Evolutionary conservation across 2,329 filamentous ascomycete genomes (phyloP), one percentile per base, ranked within the genome.

Genomic region (Esteya vermicola): DNA sequence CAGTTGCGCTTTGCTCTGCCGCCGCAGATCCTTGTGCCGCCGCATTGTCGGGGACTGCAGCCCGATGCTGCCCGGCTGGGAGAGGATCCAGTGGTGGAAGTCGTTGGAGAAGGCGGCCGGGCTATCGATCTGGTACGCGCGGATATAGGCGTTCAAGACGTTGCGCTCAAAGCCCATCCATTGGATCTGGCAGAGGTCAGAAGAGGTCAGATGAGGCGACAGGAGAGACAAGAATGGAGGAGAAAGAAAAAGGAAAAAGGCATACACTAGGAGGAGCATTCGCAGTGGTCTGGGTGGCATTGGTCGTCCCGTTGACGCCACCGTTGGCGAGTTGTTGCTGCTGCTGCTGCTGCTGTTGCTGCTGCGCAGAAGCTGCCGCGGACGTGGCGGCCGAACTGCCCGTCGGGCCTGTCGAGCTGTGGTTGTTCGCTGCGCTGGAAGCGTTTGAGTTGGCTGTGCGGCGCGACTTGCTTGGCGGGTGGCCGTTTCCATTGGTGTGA

Each of bases 1-100:
- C 40, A 93, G 64, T 48, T 82, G 72, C 28, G 85, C 78, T 54
- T 82, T 82, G 51, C 71, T 73, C 54, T 86, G 77, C 40, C 80
- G 68, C 39, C 78, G 64, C 51, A 76, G 68, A 35, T 75, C 65
- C 48, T 72, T 75, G 49, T 68, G 70, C 43, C 79, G 65, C 33
- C 77, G 74, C 75, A 86, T 85, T 20, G 81, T 86, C 6, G 83
- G 82, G 14, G 81, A 85, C 58, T 78, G 72, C 44, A 72, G 62
- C 26, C 81, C 83, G 49, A 88, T 76, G 56, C 75, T 69, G 50
- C 67, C 61, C 51, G 75, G 64, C 59, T 70, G 65, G 7, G 72
- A 69, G 32, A 82, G 64, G 12, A 80, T 65, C 56, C 70, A 69
- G 50, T 75, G 67, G 51, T 75, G 71, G 57, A 75, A 78, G 33